Percentiles rank a stretch among this genome's conserved stretches.
Evolutionary conservation across 2,329 filamentous ascomycete species (phyloP).

Genomic region (Colletotrichum liaoningense): DNA sequence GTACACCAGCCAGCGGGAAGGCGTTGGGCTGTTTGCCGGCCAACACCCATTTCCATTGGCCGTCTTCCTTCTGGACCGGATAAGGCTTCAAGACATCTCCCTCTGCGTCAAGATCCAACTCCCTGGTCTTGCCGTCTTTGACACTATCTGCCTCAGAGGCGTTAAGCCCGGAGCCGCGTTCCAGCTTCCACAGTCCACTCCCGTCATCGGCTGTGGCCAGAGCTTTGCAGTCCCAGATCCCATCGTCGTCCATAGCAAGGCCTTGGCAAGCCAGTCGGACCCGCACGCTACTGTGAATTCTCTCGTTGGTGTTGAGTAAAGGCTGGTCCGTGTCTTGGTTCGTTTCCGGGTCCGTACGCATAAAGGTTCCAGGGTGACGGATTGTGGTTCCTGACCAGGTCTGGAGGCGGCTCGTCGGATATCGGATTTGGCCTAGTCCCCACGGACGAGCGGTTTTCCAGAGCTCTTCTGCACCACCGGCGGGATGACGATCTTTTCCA

Average conservation of each 20-base stretch:
- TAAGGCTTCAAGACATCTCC: constrained; percentile 27
- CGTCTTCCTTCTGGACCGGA: constrained; percentile 40
- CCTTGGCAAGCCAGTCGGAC: constrained; percentile 62
- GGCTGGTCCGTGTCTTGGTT: constrained; percentile 50
- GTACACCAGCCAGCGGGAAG: constrained; percentile 50
- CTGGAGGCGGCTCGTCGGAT: constrained; percentile 54
- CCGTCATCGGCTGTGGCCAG: constrained; percentile 40
- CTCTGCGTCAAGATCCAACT: constrained; percentile 40
- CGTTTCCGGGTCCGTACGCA: constrained; percentile 53
- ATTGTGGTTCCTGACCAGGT: constrained; percentile 54
- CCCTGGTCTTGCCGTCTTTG: constrained; percentile 45
- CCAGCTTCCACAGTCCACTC: constrained; percentile 55
- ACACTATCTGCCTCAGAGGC: constrained; percentile 47
- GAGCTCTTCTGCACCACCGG: constrained; percentile 37
- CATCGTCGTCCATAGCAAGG: constrained; percentile 59
- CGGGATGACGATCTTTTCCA: constrained; percentile 39
- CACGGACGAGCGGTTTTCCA: constrained; percentile 56
- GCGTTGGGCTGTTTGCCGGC: constrained; percentile 52
- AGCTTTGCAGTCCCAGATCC: constrained; percentile 57
- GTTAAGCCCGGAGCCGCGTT: constrained; percentile 41
- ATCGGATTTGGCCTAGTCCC: constrained; percentile 57
- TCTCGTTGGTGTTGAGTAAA: constrained; percentile 64
- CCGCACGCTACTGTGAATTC: constrained; percentile 64
- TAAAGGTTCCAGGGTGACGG: constrained; percentile 61
- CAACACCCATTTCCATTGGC: constrained; percentile 67